phyloP scores from a whole-genome alignment of 805 yeast genomes.

The Barnettozyma botsteinii region DNA sequence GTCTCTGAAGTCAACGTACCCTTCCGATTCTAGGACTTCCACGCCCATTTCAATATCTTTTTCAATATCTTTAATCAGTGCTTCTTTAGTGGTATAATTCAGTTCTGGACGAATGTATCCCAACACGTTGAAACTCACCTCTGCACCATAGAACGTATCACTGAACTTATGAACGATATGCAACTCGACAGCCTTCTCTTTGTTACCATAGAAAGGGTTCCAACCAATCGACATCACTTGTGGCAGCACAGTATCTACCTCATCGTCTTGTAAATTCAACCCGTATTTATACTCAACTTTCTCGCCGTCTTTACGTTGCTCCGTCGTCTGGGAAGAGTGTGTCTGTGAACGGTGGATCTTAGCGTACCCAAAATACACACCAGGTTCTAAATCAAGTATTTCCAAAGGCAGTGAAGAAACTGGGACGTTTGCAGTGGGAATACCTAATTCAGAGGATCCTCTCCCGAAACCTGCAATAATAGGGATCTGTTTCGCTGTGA shows the following conservation, averaged over 20 bases:
- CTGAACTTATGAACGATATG: conserved; percentile 75
- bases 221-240: conserved; percentile 96
- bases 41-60: conserved; percentile 69
- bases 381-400: conserved; percentile 48
- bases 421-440: conserved; percentile 91
- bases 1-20: conserved; percentile 31
- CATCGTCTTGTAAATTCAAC: conserved; percentile 31
- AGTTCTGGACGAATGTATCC: conserved; percentile 93
- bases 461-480: conserved; percentile 88
- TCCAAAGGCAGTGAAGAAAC: conserved; percentile 37
- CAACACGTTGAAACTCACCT: conserved; percentile 58
- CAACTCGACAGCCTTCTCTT: conserved; percentile 76
- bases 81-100: conserved; percentile 76
- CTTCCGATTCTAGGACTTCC: conserved; percentile 39
- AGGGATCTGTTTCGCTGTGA: conserved; percentile 36
- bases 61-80: conserved; percentile 77
- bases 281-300: conserved; percentile 62
- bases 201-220: conserved; percentile 87
- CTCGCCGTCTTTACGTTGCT: conserved; percentile 28
- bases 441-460: conserved; percentile 89
- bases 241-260: conserved; percentile 51
- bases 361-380: conserved; percentile 88
- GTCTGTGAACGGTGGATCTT: conserved; percentile 23
- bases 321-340: conserved; percentile 1
- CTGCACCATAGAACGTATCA: conserved; percentile 76